These are phyloP conservation scores for Hyaloscypha bicolor DNA, from an alignment of 495 filamentous ascomycete genomes.

Conservation along the genomic window DNA sequence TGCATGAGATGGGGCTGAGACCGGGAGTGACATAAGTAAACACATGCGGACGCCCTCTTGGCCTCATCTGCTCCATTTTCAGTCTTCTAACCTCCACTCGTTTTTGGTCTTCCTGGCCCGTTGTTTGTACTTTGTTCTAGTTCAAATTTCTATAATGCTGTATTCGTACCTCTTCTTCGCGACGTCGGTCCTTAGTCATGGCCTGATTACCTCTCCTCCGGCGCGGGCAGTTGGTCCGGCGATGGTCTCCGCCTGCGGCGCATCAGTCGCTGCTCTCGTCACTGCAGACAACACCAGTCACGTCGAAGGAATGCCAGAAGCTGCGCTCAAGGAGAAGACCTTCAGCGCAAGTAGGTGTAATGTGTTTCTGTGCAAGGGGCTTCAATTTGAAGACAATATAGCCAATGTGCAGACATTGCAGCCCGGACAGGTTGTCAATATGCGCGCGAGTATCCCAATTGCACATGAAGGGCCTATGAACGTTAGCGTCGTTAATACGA, in stretches of 20 bases:
- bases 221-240: slow-evolving; percentile 62
- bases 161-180: slow-evolving; percentile 34
- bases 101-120: slow-evolving; percentile 16
- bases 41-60: background rate
- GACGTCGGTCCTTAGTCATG: slow-evolving; percentile 60
- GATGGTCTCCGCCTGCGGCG: slow-evolving; percentile 62
- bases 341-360: slow-evolving; percentile 63
- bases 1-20: slow-evolving; percentile 6
- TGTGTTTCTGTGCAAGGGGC: slow-evolving; percentile 71
- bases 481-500: slow-evolving; percentile 24
- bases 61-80: background rate
- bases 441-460: slow-evolving; percentile 46
- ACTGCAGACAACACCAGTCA: slow-evolving; percentile 66
- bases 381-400: slow-evolving; percentile 71
- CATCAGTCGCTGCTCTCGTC: slow-evolving; percentile 62
- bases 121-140: slow-evolving; percentile 6
- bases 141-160: slow-evolving; percentile 8
- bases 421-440: slow-evolving; percentile 59
- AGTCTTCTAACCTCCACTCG: slow-evolving; percentile 3
- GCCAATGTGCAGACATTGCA: slow-evolving; percentile 64
- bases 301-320: slow-evolving; percentile 65
- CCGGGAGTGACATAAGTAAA: background rate
- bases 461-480: slow-evolving; percentile 27
- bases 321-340: slow-evolving; percentile 53
- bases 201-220: slow-evolving; percentile 59